Percentiles rank a stretch among this genome's conserved stretches.
Conservation (phyloP, 306 rosid species). For the Alnus glutinosa region DNA sequence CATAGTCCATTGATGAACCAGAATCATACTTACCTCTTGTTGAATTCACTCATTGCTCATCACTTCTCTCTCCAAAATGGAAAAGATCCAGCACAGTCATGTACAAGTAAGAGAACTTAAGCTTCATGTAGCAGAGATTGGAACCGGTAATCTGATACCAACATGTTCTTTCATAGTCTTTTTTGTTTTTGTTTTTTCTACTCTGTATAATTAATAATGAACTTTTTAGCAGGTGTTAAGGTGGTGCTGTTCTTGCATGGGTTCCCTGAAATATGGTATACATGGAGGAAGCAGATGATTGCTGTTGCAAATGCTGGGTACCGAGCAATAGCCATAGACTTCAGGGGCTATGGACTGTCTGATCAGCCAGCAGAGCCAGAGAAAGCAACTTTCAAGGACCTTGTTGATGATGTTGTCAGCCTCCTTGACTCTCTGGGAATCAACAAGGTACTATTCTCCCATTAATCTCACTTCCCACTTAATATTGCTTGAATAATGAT, state of each 20-base stretch:
- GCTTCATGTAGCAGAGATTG: constrained; percentile 71
- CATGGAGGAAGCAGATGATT: constrained; percentile 79
- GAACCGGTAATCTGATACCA: constrained; percentile 30
- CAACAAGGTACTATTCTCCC: constrained; percentile 39
- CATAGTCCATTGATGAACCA: no score
- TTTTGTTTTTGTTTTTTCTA: no score
- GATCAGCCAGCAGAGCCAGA: constrained; percentile 56
- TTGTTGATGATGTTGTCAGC: constrained; percentile 46
- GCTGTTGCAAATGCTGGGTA: constrained; percentile 62
- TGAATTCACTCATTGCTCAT: no score
- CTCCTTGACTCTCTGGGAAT: constrained; percentile 59
- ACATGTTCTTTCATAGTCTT: background rate
- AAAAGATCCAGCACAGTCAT: constrained; percentile 51
- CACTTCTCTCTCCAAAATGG: constrained; percentile 37
- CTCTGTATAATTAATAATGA: no score
- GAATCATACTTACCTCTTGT: no score
- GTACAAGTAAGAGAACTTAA: constrained; percentile 68
- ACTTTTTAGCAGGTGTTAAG: constrained; percentile 41
- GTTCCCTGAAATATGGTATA: constrained; percentile 80
- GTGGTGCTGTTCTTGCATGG: constrained; percentile 76
- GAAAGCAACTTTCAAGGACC: constrained; percentile 44
- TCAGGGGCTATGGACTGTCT: constrained; percentile 80
- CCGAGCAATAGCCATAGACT: constrained; percentile 66
- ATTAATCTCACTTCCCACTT: no score
- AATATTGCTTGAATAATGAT: background rate